Conservation (phyloP, 306 rosid genomes). For the Citrullus colocynthis region DNA sequence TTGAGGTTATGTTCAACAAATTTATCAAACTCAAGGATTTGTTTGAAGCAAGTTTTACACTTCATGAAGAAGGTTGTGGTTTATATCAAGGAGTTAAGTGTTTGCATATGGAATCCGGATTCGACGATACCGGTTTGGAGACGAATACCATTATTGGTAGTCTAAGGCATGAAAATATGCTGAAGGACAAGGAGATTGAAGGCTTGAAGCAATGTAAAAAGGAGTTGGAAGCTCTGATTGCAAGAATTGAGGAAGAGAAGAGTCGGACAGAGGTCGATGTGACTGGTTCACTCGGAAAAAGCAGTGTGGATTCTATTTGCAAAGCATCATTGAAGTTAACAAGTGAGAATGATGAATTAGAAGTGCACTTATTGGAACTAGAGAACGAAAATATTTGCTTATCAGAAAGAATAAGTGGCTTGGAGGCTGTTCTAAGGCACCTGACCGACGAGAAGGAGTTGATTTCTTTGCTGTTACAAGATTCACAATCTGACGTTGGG, state of each 20-base stretch:
- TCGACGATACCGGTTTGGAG: neutral
- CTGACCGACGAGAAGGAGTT: constrained; percentile 32
- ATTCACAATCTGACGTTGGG: constrained; percentile 19
- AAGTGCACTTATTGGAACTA: constrained; percentile 23
- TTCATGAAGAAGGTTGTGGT: neutral
- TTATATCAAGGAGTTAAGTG: neutral
- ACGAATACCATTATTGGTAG: neutral
- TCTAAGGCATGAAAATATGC: constrained; percentile 6
- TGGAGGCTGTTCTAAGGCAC: constrained; percentile 36
- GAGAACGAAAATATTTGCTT: constrained; percentile 37
- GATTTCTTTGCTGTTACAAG: constrained; percentile 29
- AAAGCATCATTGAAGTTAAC: neutral
- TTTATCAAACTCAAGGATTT: constrained; percentile 8
- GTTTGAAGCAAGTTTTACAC: constrained; percentile 7
- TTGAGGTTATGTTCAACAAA: constrained; percentile 8
- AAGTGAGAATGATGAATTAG: constrained; percentile 22
- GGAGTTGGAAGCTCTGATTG: constrained; percentile 29
- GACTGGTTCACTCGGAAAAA: neutral
- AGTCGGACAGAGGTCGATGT: neutral
- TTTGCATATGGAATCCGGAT: neutral
- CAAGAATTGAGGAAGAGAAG: constrained; percentile 28
- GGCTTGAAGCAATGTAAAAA: constrained; percentile 18
- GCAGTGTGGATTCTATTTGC: constrained; percentile 11
- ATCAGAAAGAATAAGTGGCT: constrained; percentile 21
- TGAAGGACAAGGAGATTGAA: constrained; percentile 26